A percentile compares a stretch with the other conserved stretches of the same genome.
Evolutionary conservation across 2,329 filamentous ascomycete genomes (phyloP).

Genomic region (Pleoardoris graminearum): DNA sequence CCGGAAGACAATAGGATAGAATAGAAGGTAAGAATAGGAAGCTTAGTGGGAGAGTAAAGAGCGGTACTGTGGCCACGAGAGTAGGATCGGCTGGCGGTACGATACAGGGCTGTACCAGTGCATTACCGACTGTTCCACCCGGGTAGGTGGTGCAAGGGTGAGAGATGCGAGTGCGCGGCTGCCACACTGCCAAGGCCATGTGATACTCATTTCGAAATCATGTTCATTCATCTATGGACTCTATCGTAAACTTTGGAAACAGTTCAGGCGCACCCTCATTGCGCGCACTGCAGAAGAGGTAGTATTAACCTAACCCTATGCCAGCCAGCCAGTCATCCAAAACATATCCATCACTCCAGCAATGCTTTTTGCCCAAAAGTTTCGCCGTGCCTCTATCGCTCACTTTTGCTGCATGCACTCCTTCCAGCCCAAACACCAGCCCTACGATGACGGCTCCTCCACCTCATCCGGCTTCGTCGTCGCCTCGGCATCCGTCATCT

Average conservation of each 20-base stretch:
- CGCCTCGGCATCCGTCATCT: slow-evolving; percentile 64
- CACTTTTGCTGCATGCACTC: neutral
- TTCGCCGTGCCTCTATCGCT: neutral
- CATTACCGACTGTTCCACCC: too few relatives aligned
- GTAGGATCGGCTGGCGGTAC: too few relatives aligned
- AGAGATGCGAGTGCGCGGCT: too few relatives aligned
- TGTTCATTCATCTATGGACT: slow-evolving; percentile 13
- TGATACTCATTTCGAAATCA: too few relatives aligned
- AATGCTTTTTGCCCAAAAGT: slow-evolving; percentile 12
- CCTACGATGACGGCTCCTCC: slow-evolving; percentile 40
- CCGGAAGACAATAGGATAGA: too few relatives aligned
- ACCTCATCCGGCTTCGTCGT: slow-evolving; percentile 44
- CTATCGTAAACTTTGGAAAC: slow-evolving; percentile 19
- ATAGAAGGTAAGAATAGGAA: too few relatives aligned
- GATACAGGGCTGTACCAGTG: too few relatives aligned
- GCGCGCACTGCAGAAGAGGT: slow-evolving; percentile 8
- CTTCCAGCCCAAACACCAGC: neutral
- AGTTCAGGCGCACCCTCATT: slow-evolving; percentile 3
- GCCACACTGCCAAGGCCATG: too few relatives aligned
- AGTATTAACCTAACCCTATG: slow-evolving; percentile 9
- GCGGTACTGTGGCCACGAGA: too few relatives aligned
- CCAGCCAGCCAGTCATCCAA: neutral
- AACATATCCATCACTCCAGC: slow-evolving; percentile 4
- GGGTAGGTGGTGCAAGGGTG: too few relatives aligned
- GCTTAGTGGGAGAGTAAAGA: too few relatives aligned